A percentile compares a stretch with the other conserved stretches of the same genome.
Evolutionary conservation across 192 early-diverging fungal genomes (phyloP).

Genomic region (Coemansia sp.): DNA sequence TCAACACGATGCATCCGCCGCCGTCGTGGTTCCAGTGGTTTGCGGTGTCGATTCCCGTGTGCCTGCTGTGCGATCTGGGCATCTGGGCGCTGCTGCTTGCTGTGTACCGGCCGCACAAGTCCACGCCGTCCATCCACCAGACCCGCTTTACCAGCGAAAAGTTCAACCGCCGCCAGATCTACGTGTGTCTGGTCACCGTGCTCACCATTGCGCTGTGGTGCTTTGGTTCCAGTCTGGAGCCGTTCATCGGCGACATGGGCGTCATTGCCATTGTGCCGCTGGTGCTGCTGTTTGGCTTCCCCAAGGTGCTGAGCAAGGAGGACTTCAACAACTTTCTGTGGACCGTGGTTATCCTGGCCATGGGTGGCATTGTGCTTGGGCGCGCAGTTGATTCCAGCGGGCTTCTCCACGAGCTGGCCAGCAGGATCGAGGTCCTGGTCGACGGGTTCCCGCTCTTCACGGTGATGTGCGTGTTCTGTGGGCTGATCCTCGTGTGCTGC

Average conservation of each 20-base stretch:
- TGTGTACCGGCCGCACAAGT: constrained; percentile 74
- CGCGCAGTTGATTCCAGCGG: constrained; percentile 88
- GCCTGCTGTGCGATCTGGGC: constrained; percentile 71
- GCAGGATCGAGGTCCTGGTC: constrained; percentile 64
- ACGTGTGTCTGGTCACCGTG: constrained; percentile 72
- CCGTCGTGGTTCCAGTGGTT: constrained; percentile 94
- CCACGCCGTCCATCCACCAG: constrained; percentile 64
- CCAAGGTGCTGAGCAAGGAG: constrained; percentile 89
- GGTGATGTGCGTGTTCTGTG: constrained; percentile 74
- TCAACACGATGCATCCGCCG: constrained; percentile 85
- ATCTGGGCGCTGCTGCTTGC: constrained; percentile 82
- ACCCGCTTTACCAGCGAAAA: constrained; percentile 45
- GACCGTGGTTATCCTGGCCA: constrained; percentile 86
- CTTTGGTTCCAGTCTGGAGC: constrained; percentile 70
- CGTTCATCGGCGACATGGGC: constrained; percentile 92
- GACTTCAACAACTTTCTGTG: constrained; percentile 97
- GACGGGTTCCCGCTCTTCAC: constrained; percentile 67
- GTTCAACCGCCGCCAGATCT: constrained; percentile 65
- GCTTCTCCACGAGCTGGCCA: constrained; percentile 75
- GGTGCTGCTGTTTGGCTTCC: constrained; percentile 81
- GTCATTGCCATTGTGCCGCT: constrained; percentile 91
- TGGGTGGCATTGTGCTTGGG: constrained; percentile 95
- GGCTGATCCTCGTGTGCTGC: constrained; percentile 78
- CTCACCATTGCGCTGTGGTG: constrained; percentile 90
- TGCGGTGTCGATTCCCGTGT: constrained; percentile 81